phyloP scores from a whole-genome alignment of 257 asterid species.

The Solanum tarijense region DNA sequence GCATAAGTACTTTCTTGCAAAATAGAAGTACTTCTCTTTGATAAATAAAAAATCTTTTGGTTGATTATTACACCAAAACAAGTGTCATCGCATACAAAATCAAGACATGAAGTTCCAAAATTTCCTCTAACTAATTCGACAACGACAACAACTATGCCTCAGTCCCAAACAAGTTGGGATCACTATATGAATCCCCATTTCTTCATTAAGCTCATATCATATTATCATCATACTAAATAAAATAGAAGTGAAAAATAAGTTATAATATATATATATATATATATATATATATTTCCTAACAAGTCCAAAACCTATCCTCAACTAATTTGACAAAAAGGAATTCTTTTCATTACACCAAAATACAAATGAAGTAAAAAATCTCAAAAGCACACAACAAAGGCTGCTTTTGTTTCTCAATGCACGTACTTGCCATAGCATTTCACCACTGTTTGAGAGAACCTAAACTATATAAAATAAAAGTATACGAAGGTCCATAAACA shows the following conservation, averaged over 20 bases:
- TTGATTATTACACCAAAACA: background rate
- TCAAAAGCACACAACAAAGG: background rate
- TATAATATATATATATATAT: background rate
- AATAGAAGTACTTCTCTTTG: background rate
- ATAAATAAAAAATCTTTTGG: background rate
- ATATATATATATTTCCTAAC: background rate
- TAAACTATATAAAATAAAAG: background rate
- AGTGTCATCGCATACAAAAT: background rate
- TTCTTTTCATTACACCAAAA: background rate
- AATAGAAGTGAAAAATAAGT: background rate
- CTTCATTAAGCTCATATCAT: background rate
- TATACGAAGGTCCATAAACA: background rate
- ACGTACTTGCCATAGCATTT: background rate
- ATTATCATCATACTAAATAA: background rate
- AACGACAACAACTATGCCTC: background rate
- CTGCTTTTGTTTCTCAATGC: background rate
- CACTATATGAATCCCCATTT: background rate
- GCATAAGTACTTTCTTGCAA: constrained; percentile 7
- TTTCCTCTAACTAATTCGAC: background rate
- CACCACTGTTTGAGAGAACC: background rate
- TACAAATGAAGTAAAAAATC: background rate
- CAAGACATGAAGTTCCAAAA: background rate
- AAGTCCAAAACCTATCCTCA: background rate
- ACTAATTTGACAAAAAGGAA: background rate
- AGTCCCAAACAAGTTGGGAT: background rate